phyloP scores from a whole-genome alignment of 208 protist species.

The Porcisia hertigi region DNA sequence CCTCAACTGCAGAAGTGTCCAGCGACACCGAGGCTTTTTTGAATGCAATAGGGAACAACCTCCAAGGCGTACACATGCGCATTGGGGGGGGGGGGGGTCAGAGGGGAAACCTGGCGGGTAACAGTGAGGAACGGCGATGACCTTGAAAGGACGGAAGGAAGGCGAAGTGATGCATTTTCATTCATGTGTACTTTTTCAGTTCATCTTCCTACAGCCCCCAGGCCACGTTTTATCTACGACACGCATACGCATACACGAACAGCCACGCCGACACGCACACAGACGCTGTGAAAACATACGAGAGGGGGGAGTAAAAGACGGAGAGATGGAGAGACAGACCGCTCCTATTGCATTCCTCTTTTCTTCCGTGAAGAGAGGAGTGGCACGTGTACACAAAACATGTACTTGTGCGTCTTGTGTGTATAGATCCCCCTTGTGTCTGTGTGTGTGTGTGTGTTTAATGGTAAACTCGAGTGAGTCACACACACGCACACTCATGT shows the following conservation, averaged over 20 bases:
- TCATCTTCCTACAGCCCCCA: background rate
- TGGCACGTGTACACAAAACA: background rate
- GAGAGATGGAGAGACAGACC: background rate
- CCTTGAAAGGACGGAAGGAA: background rate
- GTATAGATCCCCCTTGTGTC: no score
- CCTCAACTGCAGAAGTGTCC: background rate
- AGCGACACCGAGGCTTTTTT: background rate
- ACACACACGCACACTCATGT: no score
- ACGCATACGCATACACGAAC: background rate
- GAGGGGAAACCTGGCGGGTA: background rate
- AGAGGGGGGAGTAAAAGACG: background rate
- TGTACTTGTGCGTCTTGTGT: slow-evolving; percentile 1
- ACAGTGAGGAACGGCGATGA: background rate
- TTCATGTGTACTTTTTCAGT: background rate
- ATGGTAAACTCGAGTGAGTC: no score
- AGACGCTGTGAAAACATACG: background rate
- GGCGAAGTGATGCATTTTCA: background rate
- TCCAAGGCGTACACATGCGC: background rate
- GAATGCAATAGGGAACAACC: background rate
- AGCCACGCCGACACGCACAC: background rate
- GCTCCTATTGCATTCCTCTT: background rate
- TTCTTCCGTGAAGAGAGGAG: background rate
- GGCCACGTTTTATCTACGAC: no score
- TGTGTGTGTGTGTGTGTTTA: background rate
- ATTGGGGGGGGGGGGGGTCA: background rate